These are phyloP conservation scores for Leccinum disarticulatum DNA, from an alignment of 768 basidiomycete genomes.

Conservation along the genomic window DNA sequence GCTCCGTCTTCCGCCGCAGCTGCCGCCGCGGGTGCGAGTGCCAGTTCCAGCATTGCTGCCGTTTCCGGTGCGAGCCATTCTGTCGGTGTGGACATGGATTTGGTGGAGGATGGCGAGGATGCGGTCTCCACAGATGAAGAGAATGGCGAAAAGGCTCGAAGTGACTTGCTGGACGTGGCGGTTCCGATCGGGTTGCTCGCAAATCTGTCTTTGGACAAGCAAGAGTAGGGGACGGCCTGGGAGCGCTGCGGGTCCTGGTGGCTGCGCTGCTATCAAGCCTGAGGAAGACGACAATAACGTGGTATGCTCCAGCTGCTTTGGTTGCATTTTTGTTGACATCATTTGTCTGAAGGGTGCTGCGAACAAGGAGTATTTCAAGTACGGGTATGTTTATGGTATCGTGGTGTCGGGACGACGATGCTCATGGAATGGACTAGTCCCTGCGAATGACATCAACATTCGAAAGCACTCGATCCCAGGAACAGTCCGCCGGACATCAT, in stretches of 20 bases:
- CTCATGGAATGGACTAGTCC: conserved; percentile 42
- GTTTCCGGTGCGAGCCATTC: not conserved
- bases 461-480: conserved; percentile 72
- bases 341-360: conserved; percentile 61
- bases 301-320: conserved; percentile 21
- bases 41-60: too few species aligned
- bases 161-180: conserved; percentile 62
- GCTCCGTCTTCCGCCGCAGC: too few species aligned
- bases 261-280: conserved; percentile 24
- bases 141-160: conserved; percentile 46
- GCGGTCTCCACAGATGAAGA: conserved; percentile 33
- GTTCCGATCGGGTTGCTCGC: conserved; percentile 79
- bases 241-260: conserved; percentile 4
- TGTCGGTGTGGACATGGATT: conserved; percentile 25
- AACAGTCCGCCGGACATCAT: conserved; percentile 82
- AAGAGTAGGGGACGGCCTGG: conserved; percentile 37
- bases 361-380: conserved; percentile 77
- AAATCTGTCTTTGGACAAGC: conserved; percentile 55
- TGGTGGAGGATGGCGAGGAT: conserved; percentile 31
- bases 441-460: conserved; percentile 69
- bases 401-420: not conserved
- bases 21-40: too few species aligned
- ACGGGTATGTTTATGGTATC: conserved; percentile 43
- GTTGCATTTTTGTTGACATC: conserved; percentile 12
- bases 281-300: conserved; percentile 52